Evolutionary conservation across 148 eudicot genomes (phyloP).

Genomic region (Amaranthus palmeri): DNA sequence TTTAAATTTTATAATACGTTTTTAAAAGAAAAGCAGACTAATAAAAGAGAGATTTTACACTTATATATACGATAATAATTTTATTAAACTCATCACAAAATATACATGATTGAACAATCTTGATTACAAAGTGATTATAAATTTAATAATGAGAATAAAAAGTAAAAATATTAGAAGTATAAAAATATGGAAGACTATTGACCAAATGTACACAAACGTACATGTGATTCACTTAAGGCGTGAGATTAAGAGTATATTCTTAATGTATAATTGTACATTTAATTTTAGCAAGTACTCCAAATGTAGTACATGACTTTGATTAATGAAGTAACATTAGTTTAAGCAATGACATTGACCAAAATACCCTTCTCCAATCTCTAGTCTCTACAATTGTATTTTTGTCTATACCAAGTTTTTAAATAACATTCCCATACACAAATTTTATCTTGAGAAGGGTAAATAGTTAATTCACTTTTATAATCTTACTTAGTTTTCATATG

Average conservation of each 20-base stretch:
- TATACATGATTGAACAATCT: background rate
- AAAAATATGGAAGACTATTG: slow-evolving; percentile 1
- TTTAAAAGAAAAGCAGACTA: no score
- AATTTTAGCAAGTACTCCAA: background rate
- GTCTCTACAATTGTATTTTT: no score
- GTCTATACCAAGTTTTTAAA: no score
- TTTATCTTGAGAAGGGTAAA: no score
- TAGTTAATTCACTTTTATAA: no score
- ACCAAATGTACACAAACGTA: slow-evolving; percentile 1
- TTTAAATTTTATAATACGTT: no score
- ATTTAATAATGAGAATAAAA: background rate
- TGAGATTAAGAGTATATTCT: background rate
- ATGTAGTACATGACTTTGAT: background rate
- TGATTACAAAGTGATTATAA: background rate
- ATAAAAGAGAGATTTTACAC: no score
- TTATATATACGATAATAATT: no score
- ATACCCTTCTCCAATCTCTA: slow-evolving; percentile 4
- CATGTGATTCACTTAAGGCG: slow-evolving; percentile 9
- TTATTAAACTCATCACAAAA: no score
- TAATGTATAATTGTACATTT: background rate
- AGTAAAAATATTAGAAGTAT: background rate
- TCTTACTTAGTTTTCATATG: no score
- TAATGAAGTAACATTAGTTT: slow-evolving; percentile 9
- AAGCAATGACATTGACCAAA: slow-evolving; percentile 14
- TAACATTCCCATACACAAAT: no score